Conservation (phyloP, 2,329 filamentous ascomycete genomes). For the Monosporascus ibericus region DNA sequence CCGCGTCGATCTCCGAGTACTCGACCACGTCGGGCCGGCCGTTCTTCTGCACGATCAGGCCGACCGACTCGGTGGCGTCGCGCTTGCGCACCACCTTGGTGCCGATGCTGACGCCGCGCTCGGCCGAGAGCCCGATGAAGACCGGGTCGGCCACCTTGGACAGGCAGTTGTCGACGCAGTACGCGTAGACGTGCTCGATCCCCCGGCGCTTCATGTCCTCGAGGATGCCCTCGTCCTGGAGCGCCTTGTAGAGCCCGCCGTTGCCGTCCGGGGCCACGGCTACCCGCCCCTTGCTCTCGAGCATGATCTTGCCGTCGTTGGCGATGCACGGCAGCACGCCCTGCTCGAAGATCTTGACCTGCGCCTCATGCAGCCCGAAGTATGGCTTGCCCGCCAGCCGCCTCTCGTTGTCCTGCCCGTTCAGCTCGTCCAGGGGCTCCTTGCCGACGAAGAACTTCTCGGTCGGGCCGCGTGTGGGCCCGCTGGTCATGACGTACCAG, state of each 20-base stretch:
- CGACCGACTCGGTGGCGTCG: conserved; percentile 90
- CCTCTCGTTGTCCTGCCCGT: conserved; percentile 58
- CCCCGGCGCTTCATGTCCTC: conserved; percentile 84
- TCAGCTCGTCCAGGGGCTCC: conserved; percentile 22
- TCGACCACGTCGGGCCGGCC: conserved; percentile 96
- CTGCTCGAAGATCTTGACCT: conserved; percentile 93
- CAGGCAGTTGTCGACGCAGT: conserved; percentile 99
- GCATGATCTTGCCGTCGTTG: conserved; percentile 93
- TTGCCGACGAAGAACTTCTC: conserved; percentile 69
- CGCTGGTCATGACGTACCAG: conserved; percentile 99
- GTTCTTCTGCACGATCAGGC: conserved; percentile 90
- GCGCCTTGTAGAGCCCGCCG: conserved; percentile 90
- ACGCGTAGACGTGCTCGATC: conserved; percentile 91
- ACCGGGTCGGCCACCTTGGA: conserved; percentile 95
- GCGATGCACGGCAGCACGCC: conserved; percentile 94
- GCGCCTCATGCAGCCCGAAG: conserved; percentile 81
- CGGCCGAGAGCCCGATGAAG: conserved; percentile 89
- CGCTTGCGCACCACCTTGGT: conserved; percentile 99
- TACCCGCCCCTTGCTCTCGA: conserved; percentile 85
- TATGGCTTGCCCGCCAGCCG: conserved; percentile 40
- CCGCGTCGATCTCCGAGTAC: conserved; percentile 92
- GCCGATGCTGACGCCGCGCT: conserved; percentile 86
- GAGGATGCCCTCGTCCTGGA: conserved; percentile 59
- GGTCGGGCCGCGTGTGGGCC: conserved; percentile 86
- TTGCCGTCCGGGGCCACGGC: conserved; percentile 97